These are phyloP conservation scores for Mycena belliarum DNA, from an alignment of 768 basidiomycete genomes.

Conservation along the genomic window DNA sequence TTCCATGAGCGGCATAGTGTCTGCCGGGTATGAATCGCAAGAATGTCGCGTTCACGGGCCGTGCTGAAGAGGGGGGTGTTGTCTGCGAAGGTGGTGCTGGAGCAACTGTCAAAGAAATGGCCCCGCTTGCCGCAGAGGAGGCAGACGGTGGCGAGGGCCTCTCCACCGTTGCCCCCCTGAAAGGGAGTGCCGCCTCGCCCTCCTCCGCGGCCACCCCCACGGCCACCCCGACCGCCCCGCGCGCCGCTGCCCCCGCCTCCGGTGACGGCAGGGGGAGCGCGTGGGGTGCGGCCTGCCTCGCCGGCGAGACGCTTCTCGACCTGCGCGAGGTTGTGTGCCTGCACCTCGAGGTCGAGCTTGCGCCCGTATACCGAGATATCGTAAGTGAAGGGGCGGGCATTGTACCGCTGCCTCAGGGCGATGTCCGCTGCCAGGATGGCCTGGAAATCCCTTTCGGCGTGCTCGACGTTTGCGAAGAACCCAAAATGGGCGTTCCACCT, in stretches of 20 bases:
- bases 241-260: background rate
- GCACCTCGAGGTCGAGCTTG: background rate
- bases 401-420: background rate
- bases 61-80: background rate
- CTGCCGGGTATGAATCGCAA: background rate
- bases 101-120: background rate
- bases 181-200: background rate
- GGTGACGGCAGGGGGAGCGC: background rate
- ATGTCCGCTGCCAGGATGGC: background rate
- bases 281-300: background rate
- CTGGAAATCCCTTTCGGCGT: background rate
- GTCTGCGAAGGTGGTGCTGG: background rate
- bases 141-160: slow-evolving; percentile 8
- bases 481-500: slow-evolving; percentile 1
- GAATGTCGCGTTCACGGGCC: background rate
- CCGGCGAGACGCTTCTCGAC: background rate
- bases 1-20: slow-evolving; percentile 13
- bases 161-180: slow-evolving; percentile 10
- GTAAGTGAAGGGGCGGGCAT: background rate
- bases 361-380: background rate
- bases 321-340: background rate
- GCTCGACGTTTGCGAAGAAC: background rate
- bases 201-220: background rate
- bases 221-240: too few relatives aligned
- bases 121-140: slow-evolving; percentile 10